phyloP scores from a whole-genome alignment of 495 filamentous ascomycete genomes.

The Cairneyella variabilis region DNA sequence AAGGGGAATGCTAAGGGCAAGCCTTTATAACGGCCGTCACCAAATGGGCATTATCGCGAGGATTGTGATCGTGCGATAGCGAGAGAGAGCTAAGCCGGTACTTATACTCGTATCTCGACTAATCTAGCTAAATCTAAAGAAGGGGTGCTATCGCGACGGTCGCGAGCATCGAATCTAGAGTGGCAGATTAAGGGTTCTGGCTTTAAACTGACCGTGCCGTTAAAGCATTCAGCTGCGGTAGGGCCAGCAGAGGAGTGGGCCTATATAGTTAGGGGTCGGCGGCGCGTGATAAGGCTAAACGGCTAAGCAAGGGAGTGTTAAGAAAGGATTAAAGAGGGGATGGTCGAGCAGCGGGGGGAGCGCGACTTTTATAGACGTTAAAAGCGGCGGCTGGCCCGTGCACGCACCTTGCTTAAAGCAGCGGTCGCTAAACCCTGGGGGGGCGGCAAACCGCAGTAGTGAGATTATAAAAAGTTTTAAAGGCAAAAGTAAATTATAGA shows the following conservation, averaged over 20 bases:
- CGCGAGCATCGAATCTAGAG: background rate
- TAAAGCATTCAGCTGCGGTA: background rate
- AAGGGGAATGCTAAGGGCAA: constrained; percentile 6
- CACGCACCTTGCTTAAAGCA: background rate
- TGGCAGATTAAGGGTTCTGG: background rate
- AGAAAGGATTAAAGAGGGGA: background rate
- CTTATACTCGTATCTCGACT: background rate
- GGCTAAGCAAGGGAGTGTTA: background rate
- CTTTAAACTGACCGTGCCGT: background rate
- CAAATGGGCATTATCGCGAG: background rate
- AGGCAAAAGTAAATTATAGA: no score
- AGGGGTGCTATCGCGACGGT: background rate
- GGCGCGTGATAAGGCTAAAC: background rate
- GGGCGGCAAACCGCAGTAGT: background rate
- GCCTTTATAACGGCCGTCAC: background rate
- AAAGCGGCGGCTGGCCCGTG: background rate
- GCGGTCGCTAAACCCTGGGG: background rate
- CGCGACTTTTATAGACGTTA: background rate
- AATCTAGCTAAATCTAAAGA: background rate
- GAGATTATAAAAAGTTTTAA: no score
- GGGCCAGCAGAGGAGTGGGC: background rate
- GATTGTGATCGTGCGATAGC: background rate
- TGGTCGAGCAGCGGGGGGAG: background rate
- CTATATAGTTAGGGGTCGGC: background rate
- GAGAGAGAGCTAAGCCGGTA: background rate